Conservation (phyloP, 768 basidiomycete genomes). For the Mycena maculata region DNA sequence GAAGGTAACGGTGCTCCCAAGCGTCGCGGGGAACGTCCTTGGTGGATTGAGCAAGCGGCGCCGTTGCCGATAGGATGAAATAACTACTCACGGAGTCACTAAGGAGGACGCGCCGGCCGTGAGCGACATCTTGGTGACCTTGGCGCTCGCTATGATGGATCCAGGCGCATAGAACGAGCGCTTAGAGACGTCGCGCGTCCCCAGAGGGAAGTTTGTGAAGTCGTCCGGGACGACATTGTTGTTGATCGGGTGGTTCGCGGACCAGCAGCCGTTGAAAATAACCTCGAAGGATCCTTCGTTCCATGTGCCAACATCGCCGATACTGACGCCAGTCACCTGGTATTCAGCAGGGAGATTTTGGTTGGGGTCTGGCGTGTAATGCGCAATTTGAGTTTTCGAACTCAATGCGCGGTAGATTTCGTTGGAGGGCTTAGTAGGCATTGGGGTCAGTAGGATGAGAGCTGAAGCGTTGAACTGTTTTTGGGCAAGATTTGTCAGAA, state of each 20-base stretch:
- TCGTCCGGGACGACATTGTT: not conserved
- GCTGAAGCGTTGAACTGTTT: too few relatives aligned
- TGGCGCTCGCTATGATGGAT: conserved; percentile 3
- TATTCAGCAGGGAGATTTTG: conserved; percentile 30
- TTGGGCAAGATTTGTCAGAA: too few relatives aligned
- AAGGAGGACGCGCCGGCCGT: not conserved
- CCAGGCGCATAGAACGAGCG: conserved; percentile 10
- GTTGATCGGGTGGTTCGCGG: not conserved
- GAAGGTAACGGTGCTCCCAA: conserved; percentile 23
- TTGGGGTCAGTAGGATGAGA: not conserved
- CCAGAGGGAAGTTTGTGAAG: not conserved
- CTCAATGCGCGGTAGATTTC: conserved; percentile 8
- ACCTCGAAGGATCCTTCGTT: not conserved
- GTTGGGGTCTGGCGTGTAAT: conserved; percentile 43
- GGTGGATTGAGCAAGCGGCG: not conserved
- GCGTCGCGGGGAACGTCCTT: conserved; percentile 14
- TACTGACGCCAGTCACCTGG: conserved; percentile 36
- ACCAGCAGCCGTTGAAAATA: conserved; percentile 1
- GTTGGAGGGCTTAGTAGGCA: conserved; percentile 12
- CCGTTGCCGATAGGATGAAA: too few relatives aligned
- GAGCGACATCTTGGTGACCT: not conserved
- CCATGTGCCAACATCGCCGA: conserved; percentile 41
- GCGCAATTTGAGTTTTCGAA: conserved; percentile 35
- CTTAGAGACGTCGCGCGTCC: not conserved
- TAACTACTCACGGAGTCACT: conserved; percentile 17